Evolutionary conservation across 805 yeast species (phyloP).

Genomic region (Metschnikowia cerradonensis): DNA sequence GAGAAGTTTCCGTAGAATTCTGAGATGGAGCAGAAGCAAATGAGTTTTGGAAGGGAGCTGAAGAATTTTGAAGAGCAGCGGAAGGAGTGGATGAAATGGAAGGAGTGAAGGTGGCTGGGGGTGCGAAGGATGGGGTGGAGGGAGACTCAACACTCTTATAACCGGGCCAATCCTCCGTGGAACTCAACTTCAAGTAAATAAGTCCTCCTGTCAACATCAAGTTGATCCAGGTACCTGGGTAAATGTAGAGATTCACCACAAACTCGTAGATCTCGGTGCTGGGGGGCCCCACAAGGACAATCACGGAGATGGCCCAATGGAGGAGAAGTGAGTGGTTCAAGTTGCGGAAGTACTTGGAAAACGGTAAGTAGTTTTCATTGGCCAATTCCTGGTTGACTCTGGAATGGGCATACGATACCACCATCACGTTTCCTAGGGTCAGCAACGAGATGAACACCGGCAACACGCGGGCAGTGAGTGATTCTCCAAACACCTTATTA

Average conservation of each 20-base stretch:
- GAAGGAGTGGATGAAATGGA: too few relatives aligned
- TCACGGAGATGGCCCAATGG: slow-evolving; percentile 54
- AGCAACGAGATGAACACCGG: slow-evolving; percentile 60
- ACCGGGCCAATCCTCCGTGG: slow-evolving; percentile 23
- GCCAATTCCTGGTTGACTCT: slow-evolving; percentile 58
- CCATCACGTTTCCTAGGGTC: slow-evolving; percentile 61
- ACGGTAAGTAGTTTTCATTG: slow-evolving; percentile 48
- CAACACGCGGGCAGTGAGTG: slow-evolving; percentile 43
- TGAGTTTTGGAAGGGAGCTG: too few relatives aligned
- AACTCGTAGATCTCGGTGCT: slow-evolving; percentile 62
- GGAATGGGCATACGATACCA: slow-evolving; percentile 59
- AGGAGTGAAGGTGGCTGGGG: too few relatives aligned
- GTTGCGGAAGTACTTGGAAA: slow-evolving; percentile 42
- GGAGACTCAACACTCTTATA: too few relatives aligned
- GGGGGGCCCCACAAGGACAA: slow-evolving; percentile 55
- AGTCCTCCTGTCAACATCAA: slow-evolving; percentile 50
- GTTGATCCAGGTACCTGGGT: slow-evolving; percentile 61
- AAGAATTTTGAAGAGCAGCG: too few relatives aligned
- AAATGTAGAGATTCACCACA: slow-evolving; percentile 57
- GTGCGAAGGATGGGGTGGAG: too few relatives aligned
- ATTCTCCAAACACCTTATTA: slow-evolving; percentile 53
- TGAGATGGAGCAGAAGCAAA: too few relatives aligned
- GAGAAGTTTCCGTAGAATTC: not conserved
- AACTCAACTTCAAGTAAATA: slow-evolving; percentile 45
- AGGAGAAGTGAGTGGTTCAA: slow-evolving; percentile 43